Evolutionary conservation across 345 rosid genomes (phyloP), one percentile per base, ranked within the genome.

Genomic region (Crucihimalaya himalaica): DNA sequence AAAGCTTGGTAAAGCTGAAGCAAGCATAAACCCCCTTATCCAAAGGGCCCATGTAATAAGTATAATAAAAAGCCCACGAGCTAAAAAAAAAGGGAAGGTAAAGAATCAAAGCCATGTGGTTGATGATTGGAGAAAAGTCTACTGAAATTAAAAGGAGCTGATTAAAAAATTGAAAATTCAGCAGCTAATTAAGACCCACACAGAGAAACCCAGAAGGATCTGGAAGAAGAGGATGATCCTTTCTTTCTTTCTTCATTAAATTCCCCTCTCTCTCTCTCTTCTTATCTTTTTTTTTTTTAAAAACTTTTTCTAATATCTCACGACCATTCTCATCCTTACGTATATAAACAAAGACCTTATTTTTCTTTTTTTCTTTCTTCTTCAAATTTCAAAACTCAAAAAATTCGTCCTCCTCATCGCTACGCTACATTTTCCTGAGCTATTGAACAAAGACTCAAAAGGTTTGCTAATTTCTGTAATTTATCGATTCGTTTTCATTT

Each of bases 201-300:
- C 6, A 69, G 32, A 53, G 25, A 43, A 19, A 70, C 47, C 66
- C 35, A 70, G 48, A 70, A 54, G 56, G 76, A 72, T 72, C 76
- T 63, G 25, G 62, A 52, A 62, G 51, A 18, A 18, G 11, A 8
- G 21, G 42, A 32, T 18, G n/a, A n/a, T n/a, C n/a, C n/a, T n/a
- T n/a, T 14, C 5, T 34, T 34, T 34, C 43, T 58, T 8, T 32
- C 45, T 11, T 1, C 23, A 21, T 21, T 21, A 21, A 21, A 21
- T n/a, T n/a, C n/a, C n/a, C n/a, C 23, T 21, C 23, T 21, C 23
- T 21, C 23, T 21, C 23, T 21, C 23, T 21, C 23, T 21, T 10
- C n/a, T 4, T 29, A 54, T 54, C 35, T 27, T 29, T 32, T 14
- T 31, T 29, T 29, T 5, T 32, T 32, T 32, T 20, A n/a, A n/a